phyloP scores from a whole-genome alignment of 768 basidiomycete species.

The Cyathus striatus region DNA sequence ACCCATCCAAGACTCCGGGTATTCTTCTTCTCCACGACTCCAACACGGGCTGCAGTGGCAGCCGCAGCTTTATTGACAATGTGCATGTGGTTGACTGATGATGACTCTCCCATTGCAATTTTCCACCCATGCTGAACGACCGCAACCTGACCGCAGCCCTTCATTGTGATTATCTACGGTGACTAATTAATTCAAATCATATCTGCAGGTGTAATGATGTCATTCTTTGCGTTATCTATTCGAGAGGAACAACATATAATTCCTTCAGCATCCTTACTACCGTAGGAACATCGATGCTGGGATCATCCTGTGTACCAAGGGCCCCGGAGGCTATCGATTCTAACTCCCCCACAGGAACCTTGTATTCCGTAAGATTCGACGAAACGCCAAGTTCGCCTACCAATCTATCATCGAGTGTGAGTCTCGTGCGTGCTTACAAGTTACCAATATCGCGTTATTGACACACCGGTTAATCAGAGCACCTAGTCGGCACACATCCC shows the following conservation, averaged over 20 bases:
- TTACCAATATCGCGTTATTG: neutral
- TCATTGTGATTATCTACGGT: too few relatives aligned
- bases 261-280: constrained; percentile 47
- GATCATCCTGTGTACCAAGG: constrained; percentile 37
- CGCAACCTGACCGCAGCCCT: too few relatives aligned
- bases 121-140: too few relatives aligned
- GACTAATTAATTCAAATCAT: too few relatives aligned
- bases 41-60: too few relatives aligned
- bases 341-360: constrained; percentile 55
- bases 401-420: constrained; percentile 42
- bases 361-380: constrained; percentile 53
- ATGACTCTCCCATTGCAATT: too few relatives aligned
- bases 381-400: constrained; percentile 55
- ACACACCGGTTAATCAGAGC: constrained; percentile 50
- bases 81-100: too few relatives aligned
- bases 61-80: too few relatives aligned
- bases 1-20: too few relatives aligned
- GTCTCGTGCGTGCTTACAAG: neutral
- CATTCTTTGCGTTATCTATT: too few relatives aligned
- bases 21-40: too few relatives aligned
- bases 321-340: constrained; percentile 46
- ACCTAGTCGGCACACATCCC: constrained; percentile 54
- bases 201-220: too few relatives aligned
- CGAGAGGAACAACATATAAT: constrained; percentile 29
- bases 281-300: constrained; percentile 20